Conservation (phyloP, 768 basidiomycete genomes). For the Leccinum sublutescens region DNA sequence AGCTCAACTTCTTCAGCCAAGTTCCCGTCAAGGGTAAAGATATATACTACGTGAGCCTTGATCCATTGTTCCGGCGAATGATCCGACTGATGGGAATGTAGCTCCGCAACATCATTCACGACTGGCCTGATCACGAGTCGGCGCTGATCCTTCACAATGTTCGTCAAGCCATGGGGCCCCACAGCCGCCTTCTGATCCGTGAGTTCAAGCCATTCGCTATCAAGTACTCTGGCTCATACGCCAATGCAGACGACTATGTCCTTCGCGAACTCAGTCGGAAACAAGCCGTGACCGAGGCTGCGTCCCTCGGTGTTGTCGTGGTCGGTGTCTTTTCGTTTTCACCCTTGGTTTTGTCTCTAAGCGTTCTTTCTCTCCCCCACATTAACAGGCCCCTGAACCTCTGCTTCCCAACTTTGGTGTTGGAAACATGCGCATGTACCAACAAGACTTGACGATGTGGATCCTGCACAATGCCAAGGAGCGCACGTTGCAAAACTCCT, state of each 20-base stretch:
- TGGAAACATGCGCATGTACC: slow-evolving; percentile 29
- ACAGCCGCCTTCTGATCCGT: slow-evolving; percentile 35
- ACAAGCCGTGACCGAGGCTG: slow-evolving; percentile 12
- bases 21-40: slow-evolving; percentile 26
- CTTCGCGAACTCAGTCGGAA: slow-evolving; percentile 16
- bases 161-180: slow-evolving; percentile 28
- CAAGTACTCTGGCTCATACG: neutral
- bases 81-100: neutral
- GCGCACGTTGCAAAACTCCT: slow-evolving; percentile 29
- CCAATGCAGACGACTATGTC: slow-evolving; percentile 24
- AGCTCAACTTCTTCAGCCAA: slow-evolving; percentile 32
- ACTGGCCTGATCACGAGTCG: slow-evolving; percentile 35
- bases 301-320: slow-evolving; percentile 9
- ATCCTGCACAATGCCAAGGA: slow-evolving; percentile 33
- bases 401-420: slow-evolving; percentile 34
- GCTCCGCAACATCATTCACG: slow-evolving; percentile 29
- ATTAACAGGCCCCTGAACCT: slow-evolving; percentile 33
- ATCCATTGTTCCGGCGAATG: neutral
- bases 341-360: neutral
- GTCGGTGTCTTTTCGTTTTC: slow-evolving; percentile 9
- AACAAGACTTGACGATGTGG: slow-evolving; percentile 33
- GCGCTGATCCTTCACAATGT: slow-evolving; percentile 29
- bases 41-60: slow-evolving; percentile 33
- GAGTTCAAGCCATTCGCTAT: slow-evolving; percentile 2
- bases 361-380: neutral